Conservation (phyloP, 2,329 filamentous ascomycete genomes). For the Fusarium tricinctum region DNA sequence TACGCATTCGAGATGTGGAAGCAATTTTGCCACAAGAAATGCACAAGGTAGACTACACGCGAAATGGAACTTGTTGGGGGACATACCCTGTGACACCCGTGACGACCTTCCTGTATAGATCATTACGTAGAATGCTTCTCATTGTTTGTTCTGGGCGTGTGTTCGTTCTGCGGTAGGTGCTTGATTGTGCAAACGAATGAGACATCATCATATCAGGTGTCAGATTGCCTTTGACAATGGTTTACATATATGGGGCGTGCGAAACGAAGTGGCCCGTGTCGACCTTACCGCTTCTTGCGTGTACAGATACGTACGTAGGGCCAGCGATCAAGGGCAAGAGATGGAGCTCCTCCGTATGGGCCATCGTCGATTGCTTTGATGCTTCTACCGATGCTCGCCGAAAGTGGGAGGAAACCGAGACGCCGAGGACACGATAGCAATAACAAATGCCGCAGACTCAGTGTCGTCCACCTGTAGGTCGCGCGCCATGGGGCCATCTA, state of each 20-base stretch:
- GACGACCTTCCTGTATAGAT: background rate
- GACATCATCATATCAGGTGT: constrained; percentile 8
- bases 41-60: background rate
- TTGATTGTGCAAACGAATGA: constrained; percentile 2
- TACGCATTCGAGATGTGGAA: constrained; percentile 13
- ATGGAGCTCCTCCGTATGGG: constrained; percentile 8
- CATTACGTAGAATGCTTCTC: background rate
- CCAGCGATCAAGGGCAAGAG: background rate
- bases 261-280: constrained; percentile 13
- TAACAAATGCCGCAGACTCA: constrained; percentile 33
- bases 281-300: constrained; percentile 24
- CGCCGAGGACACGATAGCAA: constrained; percentile 1
- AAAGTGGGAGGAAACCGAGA: constrained; percentile 19
- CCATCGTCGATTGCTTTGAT: constrained; percentile 24
- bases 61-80: constrained; percentile 6
- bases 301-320: background rate
- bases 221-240: background rate
- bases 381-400: constrained; percentile 27
- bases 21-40: constrained; percentile 29
- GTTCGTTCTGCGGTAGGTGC: constrained; percentile 16
- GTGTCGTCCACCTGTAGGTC: constrained; percentile 22
- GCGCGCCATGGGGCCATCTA: constrained; percentile 22
- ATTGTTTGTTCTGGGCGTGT: constrained; percentile 1
- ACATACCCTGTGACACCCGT: background rate
- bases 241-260: constrained; percentile 9